phyloP scores from a whole-genome alignment of 2,329 filamentous ascomycete species.

The Alternaria angustiovoidea region DNA sequence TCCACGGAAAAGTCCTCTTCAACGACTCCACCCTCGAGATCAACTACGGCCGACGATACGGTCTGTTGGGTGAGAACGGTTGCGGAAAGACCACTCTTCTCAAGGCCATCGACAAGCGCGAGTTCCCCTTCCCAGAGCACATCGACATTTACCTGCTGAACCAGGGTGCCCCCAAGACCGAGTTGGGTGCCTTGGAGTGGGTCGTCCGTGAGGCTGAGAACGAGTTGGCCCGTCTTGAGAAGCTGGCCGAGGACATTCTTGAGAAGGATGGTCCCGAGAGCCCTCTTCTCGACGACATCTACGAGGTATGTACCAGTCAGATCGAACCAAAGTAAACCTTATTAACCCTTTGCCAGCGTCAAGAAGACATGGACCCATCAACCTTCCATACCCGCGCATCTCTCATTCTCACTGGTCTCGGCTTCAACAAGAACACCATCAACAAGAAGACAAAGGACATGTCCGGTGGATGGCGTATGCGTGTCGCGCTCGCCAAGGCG shows the following conservation, averaged over 20 bases:
- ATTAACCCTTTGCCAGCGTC: slow-evolving; percentile 68
- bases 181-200: slow-evolving; percentile 94
- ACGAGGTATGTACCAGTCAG: slow-evolving; percentile 73
- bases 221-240: slow-evolving; percentile 90
- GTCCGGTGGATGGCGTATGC: slow-evolving; percentile 99
- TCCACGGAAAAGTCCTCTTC: slow-evolving; percentile 97
- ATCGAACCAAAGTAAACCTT: not conserved
- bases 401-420: slow-evolving; percentile 96
- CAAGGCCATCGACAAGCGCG: slow-evolving; percentile 91
- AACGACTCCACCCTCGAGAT: slow-evolving; percentile 93
- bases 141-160: slow-evolving; percentile 98
- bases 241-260: slow-evolving; percentile 85
- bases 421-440: slow-evolving; percentile 98
- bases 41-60: slow-evolving; percentile 91
- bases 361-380: slow-evolving; percentile 98
- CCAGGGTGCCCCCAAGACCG: slow-evolving; percentile 89
- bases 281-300: slow-evolving; percentile 89
- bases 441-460: slow-evolving; percentile 99
- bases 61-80: slow-evolving; percentile 96
- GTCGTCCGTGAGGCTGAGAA: slow-evolving; percentile 93
- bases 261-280: slow-evolving; percentile 93
- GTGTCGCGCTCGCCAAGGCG: slow-evolving; percentile 95
- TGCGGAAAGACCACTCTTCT: slow-evolving; percentile 98
- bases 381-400: slow-evolving; percentile 96
- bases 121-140: slow-evolving; percentile 95